Evolutionary conservation across 306 rosid genomes (phyloP), one percentile per base, ranked within the genome.

Genomic region (Begonia fuchsioides): DNA sequence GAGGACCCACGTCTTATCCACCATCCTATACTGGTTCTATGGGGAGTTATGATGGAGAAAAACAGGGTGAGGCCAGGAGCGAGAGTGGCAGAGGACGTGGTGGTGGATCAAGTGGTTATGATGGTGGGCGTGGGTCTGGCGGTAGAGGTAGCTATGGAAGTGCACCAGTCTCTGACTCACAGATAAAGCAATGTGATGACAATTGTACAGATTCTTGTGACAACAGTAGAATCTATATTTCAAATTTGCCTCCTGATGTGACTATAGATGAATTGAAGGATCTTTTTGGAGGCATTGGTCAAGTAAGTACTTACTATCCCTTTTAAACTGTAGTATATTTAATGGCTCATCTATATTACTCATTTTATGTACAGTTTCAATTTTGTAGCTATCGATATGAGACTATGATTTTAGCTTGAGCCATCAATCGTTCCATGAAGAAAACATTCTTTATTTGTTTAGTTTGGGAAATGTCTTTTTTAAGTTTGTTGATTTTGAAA

Each of bases 261-360:
- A 82, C 94, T 2, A 61, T 15, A 51, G 98, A 92, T 3, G 98
- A 92, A 75, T 68, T 92, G 68, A 75, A 75, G 72, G 76, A 78
- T 3, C 94, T 92, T 53, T 92, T 92, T 77, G 94, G 98, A 52
- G 96, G 98, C 77, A 92, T 92, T 82, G 98, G 98, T 67, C 94
- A 82, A 72, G 98, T 92, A 85, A 75, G 55, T 66, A 60, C 67
- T 54, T 47, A 47, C 68, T 69, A 52, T 16, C 50, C 71, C 61
- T 51, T 63, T 41, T 53, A 38, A 39, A 13, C 7, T 26, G 35
- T 26, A 26, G 35, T 4, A 4, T 26, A 26, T 26, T 26, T 4
- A 4, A 5, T 26, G 35, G 35, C 35, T 26, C 35, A 0, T 20
- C 32, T 20, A 2, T 20, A 20, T 26, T 6, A 26, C 7, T 26